Conservation (phyloP, 441 rosid species). For the Gossypium davidsonii region DNA sequence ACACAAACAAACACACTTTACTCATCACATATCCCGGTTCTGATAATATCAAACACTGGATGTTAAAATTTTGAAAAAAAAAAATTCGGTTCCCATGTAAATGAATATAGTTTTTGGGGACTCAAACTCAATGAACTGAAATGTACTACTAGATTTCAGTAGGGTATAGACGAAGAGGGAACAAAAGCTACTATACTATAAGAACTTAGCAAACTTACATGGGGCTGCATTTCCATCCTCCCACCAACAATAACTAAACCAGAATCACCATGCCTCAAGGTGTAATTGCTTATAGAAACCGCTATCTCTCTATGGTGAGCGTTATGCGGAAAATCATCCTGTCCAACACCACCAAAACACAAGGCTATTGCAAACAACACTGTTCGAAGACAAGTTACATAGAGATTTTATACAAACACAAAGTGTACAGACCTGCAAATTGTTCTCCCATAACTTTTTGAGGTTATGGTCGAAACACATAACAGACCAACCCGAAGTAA, state of each 20-base stretch:
- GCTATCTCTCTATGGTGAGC: conserved; percentile 89
- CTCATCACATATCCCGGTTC: not conserved
- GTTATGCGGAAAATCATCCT: conserved; percentile 92
- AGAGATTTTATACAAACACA: not conserved
- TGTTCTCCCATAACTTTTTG: conserved; percentile 86
- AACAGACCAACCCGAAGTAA: conserved; percentile 90
- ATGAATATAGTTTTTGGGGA: not conserved
- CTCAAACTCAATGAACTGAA: not conserved
- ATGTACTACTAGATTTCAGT: not conserved
- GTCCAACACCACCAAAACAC: conserved; percentile 19
- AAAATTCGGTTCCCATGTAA: not conserved
- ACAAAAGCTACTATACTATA: not conserved
- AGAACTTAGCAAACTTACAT: conserved; percentile 47
- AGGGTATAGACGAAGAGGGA: not conserved
- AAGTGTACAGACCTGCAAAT: conserved; percentile 58
- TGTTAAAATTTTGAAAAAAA: not conserved
- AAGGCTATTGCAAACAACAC: not conserved
- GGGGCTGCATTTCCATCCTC: conserved; percentile 89
- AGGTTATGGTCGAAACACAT: conserved; percentile 97
- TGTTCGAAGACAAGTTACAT: not conserved
- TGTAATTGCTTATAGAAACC: conserved; percentile 83
- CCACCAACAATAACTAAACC: conserved; percentile 92
- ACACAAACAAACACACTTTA: not conserved
- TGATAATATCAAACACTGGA: not conserved
- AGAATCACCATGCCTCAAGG: conserved; percentile 81